Evolutionary conservation across 2,329 filamentous ascomycete genomes (phyloP).

Genomic region (Biscogniauxia mediterranea): DNA sequence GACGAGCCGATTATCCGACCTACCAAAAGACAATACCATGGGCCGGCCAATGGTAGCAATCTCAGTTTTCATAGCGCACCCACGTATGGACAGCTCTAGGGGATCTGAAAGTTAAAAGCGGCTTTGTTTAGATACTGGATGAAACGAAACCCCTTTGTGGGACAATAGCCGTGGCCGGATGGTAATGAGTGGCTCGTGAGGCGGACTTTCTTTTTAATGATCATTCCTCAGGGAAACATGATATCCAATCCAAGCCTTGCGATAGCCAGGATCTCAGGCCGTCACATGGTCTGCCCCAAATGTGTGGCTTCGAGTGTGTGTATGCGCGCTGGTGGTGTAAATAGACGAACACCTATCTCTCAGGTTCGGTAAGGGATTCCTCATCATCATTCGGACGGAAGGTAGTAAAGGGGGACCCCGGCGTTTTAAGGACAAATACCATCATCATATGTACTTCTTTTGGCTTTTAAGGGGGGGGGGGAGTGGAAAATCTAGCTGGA

Average conservation of each 20-base stretch:
- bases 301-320: no score
- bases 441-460: neutral
- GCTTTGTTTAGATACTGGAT: neutral
- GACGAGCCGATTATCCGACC: slow-evolving; percentile 41
- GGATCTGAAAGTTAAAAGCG: slow-evolving; percentile 2
- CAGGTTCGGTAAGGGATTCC: no score
- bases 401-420: neutral
- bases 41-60: slow-evolving; percentile 4
- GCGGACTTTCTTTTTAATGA: no score
- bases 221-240: no score
- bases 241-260: no score
- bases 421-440: neutral
- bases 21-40: slow-evolving; percentile 45
- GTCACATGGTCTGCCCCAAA: no score
- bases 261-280: no score
- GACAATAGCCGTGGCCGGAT: neutral
- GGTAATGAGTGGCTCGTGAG: neutral
- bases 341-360: no score
- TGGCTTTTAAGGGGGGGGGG: neutral
- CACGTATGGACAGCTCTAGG: slow-evolving; percentile 7
- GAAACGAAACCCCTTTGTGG: neutral
- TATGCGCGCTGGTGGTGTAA: no score
- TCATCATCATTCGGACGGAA: no score
- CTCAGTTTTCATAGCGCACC: slow-evolving; percentile 12
- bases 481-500: neutral